Evolutionary conservation across 1,139 yeast species (phyloP), one percentile per base, ranked within the genome.

Genomic region (Sugiyamaella pinicola): DNA sequence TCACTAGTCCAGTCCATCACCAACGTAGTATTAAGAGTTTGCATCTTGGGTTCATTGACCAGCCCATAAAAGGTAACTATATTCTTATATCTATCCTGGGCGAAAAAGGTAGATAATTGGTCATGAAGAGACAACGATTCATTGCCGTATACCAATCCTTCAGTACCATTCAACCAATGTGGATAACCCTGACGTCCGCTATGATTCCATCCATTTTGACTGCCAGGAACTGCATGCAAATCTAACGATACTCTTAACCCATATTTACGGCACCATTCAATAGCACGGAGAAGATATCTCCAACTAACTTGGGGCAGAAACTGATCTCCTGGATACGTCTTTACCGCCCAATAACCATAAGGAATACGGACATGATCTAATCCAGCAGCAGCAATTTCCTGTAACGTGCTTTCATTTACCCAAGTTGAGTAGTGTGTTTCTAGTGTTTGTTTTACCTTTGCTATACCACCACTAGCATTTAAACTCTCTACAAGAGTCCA

Each of bases 131-230:
- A 75, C 4, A 69, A 55, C 1, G 72, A 61, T 37, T 64, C 57
- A 33, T 68, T 48, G 31, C 70, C 72, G 52, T 62, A 64, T 22
- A 59, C 54, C 2, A 57, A 56, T 3, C 72, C 73, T 17, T 61
- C 54, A 17, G 73, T 65, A 19, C 70, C 71, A 55, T 81, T 73
- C 15, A 89, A 84, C 82, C 87, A 89, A 8, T 73, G 74, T 49
- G 81, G 65, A 12, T 64, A 62, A 60, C 87, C 95, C 66, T 95
- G 80, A 52, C 82, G 74, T 22, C 96, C 96, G 19, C 95, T 85
- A 70, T 89, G 90, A 66, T 90, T 96, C 72, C 90, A 90, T 24
- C 96, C 96, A 66, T 90, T 90, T 69, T 90, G 96, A 28, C 95
- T 85, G 9, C 96, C 96, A 44, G 96, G 91, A 22, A 87, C 93